Percentiles rank a stretch among this genome's conserved stretches.
Evolutionary conservation across 495 filamentous ascomycete genomes (phyloP).

Genomic region (Xylona heveae): DNA sequence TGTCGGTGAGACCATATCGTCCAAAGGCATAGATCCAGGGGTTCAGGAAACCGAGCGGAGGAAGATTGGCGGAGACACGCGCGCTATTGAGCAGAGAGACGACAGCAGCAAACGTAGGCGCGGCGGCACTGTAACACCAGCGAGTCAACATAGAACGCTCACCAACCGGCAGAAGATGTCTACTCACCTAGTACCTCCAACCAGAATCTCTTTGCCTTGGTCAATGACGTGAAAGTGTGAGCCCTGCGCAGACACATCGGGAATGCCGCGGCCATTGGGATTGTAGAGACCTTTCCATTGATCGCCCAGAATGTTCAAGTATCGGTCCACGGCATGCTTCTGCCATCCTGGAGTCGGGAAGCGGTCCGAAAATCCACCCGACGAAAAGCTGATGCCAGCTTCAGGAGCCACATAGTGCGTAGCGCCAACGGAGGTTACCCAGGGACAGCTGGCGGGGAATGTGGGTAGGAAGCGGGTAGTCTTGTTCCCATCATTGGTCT

Average conservation of each 20-base stretch:
- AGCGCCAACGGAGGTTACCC: slow-evolving; percentile 51
- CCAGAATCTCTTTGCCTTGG: slow-evolving; percentile 24
- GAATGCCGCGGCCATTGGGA: slow-evolving; percentile 42
- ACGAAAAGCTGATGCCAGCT: slow-evolving; percentile 26
- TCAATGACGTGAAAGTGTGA: slow-evolving; percentile 29
- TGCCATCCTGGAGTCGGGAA: slow-evolving; percentile 43
- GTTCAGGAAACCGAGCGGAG: slow-evolving; percentile 50
- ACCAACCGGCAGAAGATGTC: too few relatives aligned
- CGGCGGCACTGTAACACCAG: slow-evolving; percentile 22
- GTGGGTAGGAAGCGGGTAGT: slow-evolving; percentile 40
- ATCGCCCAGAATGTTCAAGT: slow-evolving; percentile 28
- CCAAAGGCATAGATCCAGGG: slow-evolving; percentile 45
- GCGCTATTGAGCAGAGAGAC: slow-evolving; percentile 49
- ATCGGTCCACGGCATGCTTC: slow-evolving; percentile 28
- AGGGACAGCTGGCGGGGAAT: slow-evolving; percentile 56
- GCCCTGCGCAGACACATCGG: slow-evolving; percentile 49
- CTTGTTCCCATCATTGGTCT: slow-evolving; percentile 46
- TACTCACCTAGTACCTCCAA: slow-evolving; percentile 34
- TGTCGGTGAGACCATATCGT: slow-evolving; percentile 36
- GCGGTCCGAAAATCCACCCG: slow-evolving; percentile 48
- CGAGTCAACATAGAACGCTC: too few relatives aligned
- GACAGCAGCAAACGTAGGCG: slow-evolving; percentile 40
- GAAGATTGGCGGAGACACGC: slow-evolving; percentile 27
- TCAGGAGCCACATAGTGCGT: slow-evolving; percentile 39
- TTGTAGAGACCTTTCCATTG: slow-evolving; percentile 30